Percentiles rank a stretch among this genome's conserved stretches.
Evolutionary conservation across 2,329 filamentous ascomycete genomes (phyloP).

Genomic region (Microsporum ferrugineum): DNA sequence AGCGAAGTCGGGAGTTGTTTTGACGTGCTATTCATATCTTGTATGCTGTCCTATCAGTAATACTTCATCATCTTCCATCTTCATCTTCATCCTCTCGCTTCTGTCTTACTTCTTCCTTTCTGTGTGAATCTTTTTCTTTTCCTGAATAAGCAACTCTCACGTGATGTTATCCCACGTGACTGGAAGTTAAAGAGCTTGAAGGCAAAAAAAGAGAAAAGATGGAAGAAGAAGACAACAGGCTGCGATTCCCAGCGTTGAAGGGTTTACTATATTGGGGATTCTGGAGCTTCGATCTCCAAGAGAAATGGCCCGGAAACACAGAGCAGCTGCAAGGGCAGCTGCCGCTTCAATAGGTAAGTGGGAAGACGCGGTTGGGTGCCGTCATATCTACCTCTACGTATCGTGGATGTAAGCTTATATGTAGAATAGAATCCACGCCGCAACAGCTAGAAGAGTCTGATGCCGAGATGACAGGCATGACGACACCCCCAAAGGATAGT

Average conservation of each 20-base stretch:
- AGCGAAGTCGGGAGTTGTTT: too few relatives aligned
- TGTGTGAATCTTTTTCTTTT: too few relatives aligned
- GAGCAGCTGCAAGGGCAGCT: constrained; percentile 38
- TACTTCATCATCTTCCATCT: too few relatives aligned
- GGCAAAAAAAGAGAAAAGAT: not conserved
- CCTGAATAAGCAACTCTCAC: too few relatives aligned
- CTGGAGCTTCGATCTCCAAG: not conserved
- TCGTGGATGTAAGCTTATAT: not conserved
- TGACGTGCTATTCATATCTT: too few relatives aligned
- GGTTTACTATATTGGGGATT: not conserved
- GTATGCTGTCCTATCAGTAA: too few relatives aligned
- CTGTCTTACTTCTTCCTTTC: too few relatives aligned
- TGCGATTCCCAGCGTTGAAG: not conserved
- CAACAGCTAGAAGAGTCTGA: constrained; percentile 35
- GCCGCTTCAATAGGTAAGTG: constrained; percentile 36
- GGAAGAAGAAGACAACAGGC: not conserved
- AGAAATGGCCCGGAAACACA: constrained; percentile 35
- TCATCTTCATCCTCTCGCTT: too few relatives aligned
- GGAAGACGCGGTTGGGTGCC: not conserved
- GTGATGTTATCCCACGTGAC: too few relatives aligned
- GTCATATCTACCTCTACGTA: not conserved
- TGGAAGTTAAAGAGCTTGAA: too few relatives aligned
- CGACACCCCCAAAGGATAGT: constrained; percentile 25
- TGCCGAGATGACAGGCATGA: constrained; percentile 34
- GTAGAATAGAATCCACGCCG: constrained; percentile 30